Evolutionary conservation across 768 basidiomycete genomes (phyloP).

Genomic region (Boletales sp.): DNA sequence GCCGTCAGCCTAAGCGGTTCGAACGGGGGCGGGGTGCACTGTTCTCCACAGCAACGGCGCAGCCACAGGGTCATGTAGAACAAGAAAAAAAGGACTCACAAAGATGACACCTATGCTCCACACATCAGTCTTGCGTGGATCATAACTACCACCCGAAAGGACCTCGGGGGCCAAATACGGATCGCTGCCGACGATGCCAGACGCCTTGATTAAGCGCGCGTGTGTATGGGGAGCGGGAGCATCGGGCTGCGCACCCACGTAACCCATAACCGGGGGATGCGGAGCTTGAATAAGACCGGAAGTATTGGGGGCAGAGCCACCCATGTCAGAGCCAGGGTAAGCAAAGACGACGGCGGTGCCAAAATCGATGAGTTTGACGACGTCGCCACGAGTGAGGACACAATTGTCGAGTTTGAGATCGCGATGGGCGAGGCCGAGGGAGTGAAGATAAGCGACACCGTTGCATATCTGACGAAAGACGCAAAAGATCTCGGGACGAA

Average conservation of each 20-base stretch:
- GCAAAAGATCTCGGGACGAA: slow-evolving; percentile 96
- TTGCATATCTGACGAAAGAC: slow-evolving; percentile 98
- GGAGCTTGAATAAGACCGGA: slow-evolving; percentile 6
- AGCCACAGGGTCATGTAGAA: too few relatives aligned
- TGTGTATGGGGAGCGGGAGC: slow-evolving; percentile 39
- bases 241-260: slow-evolving; percentile 17
- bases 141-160: slow-evolving; percentile 73
- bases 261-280: slow-evolving; percentile 13
- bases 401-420: slow-evolving; percentile 99
- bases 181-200: slow-evolving; percentile 94
- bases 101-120: slow-evolving; percentile 99
- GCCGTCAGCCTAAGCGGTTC: neutral
- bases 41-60: neutral
- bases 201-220: slow-evolving; percentile 52
- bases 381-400: slow-evolving; percentile 93
- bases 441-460: slow-evolving; percentile 97
- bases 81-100: slow-evolving; percentile 40
- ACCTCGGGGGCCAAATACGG: slow-evolving; percentile 99
- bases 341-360: slow-evolving; percentile 99
- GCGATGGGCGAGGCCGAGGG: slow-evolving; percentile 95
- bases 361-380: slow-evolving; percentile 99
- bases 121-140: slow-evolving; percentile 96
- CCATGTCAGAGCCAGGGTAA: slow-evolving; percentile 83
- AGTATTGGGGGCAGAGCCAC: slow-evolving; percentile 27
- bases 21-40: too few relatives aligned